phyloP scores from a whole-genome alignment of 192 early-diverging fungal species.

The Phlyctochytrium arcticum region DNA sequence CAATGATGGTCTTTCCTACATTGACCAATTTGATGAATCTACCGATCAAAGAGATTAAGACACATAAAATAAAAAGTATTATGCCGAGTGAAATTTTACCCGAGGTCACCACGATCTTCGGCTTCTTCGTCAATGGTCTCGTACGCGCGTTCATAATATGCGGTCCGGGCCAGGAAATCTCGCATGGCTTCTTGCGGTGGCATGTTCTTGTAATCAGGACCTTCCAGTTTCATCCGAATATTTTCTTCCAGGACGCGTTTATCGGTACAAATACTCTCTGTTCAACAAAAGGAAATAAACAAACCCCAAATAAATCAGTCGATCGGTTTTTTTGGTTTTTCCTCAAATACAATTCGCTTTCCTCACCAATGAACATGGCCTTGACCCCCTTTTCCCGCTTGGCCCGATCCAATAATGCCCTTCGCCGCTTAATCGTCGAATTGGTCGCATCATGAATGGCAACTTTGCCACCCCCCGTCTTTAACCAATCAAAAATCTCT shows the following conservation, averaged over 20 bases:
- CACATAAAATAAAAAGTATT: background rate
- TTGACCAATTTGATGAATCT: slow-evolving; percentile 96
- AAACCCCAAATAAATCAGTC: background rate
- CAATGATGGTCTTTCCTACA: slow-evolving; percentile 93
- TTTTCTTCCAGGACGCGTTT: slow-evolving; percentile 70
- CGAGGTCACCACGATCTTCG: slow-evolving; percentile 49
- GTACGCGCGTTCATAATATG: slow-evolving; percentile 93
- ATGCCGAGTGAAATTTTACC: background rate
- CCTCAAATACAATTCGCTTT: too few relatives aligned
- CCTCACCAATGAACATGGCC: slow-evolving; percentile 40
- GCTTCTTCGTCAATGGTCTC: slow-evolving; percentile 77
- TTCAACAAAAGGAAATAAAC: slow-evolving; percentile 6
- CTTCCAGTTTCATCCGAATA: slow-evolving; percentile 82
- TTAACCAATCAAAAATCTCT: slow-evolving; percentile 86
- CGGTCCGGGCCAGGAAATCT: slow-evolving; percentile 82
- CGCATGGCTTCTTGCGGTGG: slow-evolving; percentile 73
- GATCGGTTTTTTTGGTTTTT: too few relatives aligned
- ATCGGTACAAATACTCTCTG: slow-evolving; percentile 87
- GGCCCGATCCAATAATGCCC: slow-evolving; percentile 33
- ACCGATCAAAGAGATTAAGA: slow-evolving; percentile 8
- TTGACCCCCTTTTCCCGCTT: slow-evolving; percentile 21
- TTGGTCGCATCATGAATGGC: slow-evolving; percentile 92
- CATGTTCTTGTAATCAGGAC: slow-evolving; percentile 91
- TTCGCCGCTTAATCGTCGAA: slow-evolving; percentile 78
- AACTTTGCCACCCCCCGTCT: slow-evolving; percentile 74